Evolutionary conservation across 2,329 filamentous ascomycete genomes (phyloP), one percentile per base, ranked within the genome.

Genomic region (Knoxdaviesia proteae): DNA sequence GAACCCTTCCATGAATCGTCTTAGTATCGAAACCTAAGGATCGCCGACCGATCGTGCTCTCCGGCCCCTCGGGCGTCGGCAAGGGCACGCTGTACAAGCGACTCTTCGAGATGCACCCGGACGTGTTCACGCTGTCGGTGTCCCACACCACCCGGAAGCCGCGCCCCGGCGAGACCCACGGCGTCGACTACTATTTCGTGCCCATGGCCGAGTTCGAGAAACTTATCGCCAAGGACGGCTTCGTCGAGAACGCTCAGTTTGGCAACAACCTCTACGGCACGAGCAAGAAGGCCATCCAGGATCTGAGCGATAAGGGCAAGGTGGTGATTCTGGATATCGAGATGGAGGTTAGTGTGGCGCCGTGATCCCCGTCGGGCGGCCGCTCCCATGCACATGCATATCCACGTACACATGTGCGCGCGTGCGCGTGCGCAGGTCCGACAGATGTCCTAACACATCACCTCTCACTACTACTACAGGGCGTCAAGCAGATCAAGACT

Each of bases 321-420:
- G 74, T 86, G 37, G 88, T 87, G 47, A 76, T 94, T 40, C 64
- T 94, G 50, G 88, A 96, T 58, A 96, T 94, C 56, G 88, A 94
- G 68, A 94, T 94, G 84, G 86, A 94, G 73, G 77, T 80, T 56
- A 34, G 62, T 52, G 4, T 32, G 40, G 4, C 20, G 20, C 20
- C 20, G 20, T 20, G 20, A 20, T 20, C 20, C 20, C 20, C 20
- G 20, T 20, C 20, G 20, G 20, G 20, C 20, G 20, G 20, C 20
- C 20, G 20, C 3, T 20, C 20, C 20, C 20, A 20, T 20, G 20
- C 20, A 20, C 20, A 20, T 20, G 20, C 20, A 20, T 20, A 20
- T 20, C 20, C 20, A 20, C 20, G 20, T 20, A 20, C 20, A 20
- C 20, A 20, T 20, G 20, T 20, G 20, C 20, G 20, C 20, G 20